These are phyloP conservation scores for Geum urbanum DNA, from an alignment of 306 rosid species.

Conservation along the genomic window DNA sequence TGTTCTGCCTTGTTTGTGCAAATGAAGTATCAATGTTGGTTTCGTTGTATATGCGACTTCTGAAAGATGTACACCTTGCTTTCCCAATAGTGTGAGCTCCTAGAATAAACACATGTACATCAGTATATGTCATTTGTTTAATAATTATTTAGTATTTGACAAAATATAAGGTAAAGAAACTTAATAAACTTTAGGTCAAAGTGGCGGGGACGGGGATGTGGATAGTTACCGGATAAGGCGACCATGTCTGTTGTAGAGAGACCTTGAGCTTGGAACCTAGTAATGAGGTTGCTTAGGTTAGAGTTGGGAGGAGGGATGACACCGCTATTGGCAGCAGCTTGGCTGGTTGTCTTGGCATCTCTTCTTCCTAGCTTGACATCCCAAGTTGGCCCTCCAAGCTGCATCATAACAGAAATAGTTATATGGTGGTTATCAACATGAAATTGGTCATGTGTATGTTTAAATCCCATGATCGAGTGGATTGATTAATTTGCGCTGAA, in stretches of 20 bases:
- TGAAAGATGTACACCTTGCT: constrained; percentile 60
- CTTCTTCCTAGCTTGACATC: constrained; percentile 76
- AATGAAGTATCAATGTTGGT: constrained; percentile 49
- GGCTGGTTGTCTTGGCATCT: constrained; percentile 66
- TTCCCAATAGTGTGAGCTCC: constrained; percentile 78
- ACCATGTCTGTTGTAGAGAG: constrained; percentile 68
- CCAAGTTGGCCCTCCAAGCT: constrained; percentile 95
- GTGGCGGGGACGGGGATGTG: background rate
- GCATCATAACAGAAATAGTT: background rate
- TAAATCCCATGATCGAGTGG: too few relatives aligned
- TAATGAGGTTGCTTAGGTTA: constrained; percentile 39
- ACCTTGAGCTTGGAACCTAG: constrained; percentile 39
- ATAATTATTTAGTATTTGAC: too few relatives aligned
- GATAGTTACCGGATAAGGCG: constrained; percentile 69
- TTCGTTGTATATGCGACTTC: constrained; percentile 48
- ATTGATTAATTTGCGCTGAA: background rate
- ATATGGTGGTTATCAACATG: too few relatives aligned
- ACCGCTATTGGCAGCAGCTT: constrained; percentile 51
- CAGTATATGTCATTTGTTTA: too few relatives aligned
- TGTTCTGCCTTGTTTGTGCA: constrained; percentile 38
- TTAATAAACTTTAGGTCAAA: too few relatives aligned
- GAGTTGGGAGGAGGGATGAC: constrained; percentile 57
- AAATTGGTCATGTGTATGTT: too few relatives aligned
- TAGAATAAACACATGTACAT: constrained; percentile 11
- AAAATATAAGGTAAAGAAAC: too few relatives aligned